Base-by-base conservation (phyloP, 345 rosid species). In the Cardamine occulta region DNA sequence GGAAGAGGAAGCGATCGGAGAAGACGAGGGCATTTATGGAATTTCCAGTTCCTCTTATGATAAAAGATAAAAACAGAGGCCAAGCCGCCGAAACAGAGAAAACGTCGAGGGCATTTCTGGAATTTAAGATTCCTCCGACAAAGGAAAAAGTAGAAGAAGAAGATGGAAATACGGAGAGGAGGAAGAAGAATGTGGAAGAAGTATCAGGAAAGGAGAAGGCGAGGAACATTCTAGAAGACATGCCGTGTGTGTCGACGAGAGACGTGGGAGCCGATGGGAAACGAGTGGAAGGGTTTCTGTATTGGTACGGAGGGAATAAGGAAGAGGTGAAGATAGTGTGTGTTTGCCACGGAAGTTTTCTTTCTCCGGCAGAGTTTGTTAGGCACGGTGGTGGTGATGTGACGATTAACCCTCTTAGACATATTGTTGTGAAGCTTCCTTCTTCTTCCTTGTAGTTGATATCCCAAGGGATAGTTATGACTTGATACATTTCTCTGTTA, bases 1-100 rank as follows among this genome's bases (percentile, higher is more conserved):
- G 79, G 6, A 90, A 87, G 80, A 83, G 96, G 80, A 88, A 84
- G 70, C 76, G 91, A 64, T 63, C 80, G 21, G 90, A 88, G 84
- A 86, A 85, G 84, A 88, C 84, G 15, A 74, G 42, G 72, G 12
- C 40, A 11, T 66, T 57, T 56, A 3, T 66, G 66, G 66, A 74
- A 0, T 56, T 55, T 65, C 54, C 26, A 7, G 11, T 39, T 37
- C 58, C 42, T 57, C 21, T 32, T 58, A 19, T 14, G n/a, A 13
- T 28, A 1, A 45, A 70, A 59, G 39, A 5, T 14, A 21, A 61
- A 24, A 60, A 48, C 75, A 48, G 58, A 21, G 45, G 14, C 32
- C 26, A n/a, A 49, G 8, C 7, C 15, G 15, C 39, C 10, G 44
- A 37, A 18, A 28, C n/a, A 53, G 55, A 63, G 55, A 39, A 63